phyloP scores from a whole-genome alignment of 495 filamentous ascomycete genomes.

The Amniculicola lignicola region DNA sequence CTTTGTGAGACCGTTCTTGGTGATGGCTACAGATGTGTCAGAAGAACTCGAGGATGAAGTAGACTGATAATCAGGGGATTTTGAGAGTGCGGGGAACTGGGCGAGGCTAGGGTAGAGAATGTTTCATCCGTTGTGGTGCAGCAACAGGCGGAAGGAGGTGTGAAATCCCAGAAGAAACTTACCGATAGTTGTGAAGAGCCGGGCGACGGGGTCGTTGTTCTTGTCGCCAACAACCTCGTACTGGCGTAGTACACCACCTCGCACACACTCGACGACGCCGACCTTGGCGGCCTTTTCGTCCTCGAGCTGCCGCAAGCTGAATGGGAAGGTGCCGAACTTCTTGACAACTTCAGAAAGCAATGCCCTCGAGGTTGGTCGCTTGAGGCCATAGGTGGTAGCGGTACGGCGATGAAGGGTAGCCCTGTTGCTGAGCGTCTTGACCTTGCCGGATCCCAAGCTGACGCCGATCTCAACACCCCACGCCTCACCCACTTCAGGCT shows the following conservation, averaged over 20 bases:
- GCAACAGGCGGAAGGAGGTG: no score
- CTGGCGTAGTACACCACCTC: constrained; percentile 81
- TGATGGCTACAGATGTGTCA: constrained; percentile 64
- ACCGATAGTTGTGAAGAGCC: constrained; percentile 90
- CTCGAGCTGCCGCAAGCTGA: constrained; percentile 93
- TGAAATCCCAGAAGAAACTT: constrained; percentile 33
- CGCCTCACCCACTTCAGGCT: constrained; percentile 87
- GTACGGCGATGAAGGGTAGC: constrained; percentile 91
- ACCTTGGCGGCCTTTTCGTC: constrained; percentile 96
- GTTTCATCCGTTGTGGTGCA: no score
- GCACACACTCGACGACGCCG: constrained; percentile 91
- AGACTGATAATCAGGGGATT: constrained; percentile 94
- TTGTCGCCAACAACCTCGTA: constrained; percentile 96
- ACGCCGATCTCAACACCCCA: constrained; percentile 98
- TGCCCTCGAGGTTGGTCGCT: constrained; percentile 86
- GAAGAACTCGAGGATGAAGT: neutral
- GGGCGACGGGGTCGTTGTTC: constrained; percentile 75
- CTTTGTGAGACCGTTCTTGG: constrained; percentile 91
- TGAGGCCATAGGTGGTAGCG: constrained; percentile 80
- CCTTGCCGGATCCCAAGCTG: constrained; percentile 85
- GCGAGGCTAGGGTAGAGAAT: no score
- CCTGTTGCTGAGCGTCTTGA: constrained; percentile 83
- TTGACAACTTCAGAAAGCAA: constrained; percentile 87
- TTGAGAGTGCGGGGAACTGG: no score
- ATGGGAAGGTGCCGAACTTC: constrained; percentile 97